Evolutionary conservation across 176 grass and related monocot species (phyloP), one percentile per base, ranked within the genome.

Genomic region (Leersia perrieri): DNA sequence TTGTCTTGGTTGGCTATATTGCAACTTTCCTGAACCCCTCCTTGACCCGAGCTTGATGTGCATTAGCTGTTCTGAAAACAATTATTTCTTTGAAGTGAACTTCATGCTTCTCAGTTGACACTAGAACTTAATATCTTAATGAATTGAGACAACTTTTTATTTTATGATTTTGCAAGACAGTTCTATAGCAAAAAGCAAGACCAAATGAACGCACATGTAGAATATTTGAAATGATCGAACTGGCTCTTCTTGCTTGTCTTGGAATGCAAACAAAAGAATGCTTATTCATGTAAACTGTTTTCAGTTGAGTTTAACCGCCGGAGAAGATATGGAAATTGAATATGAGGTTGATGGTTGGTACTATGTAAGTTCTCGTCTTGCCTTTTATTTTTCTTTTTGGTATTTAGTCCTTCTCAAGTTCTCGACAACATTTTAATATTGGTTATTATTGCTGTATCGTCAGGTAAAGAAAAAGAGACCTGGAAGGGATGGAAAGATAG

Each of bases 391-490:
- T 40, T 72, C 77, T n/a, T 82, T 44, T 15, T 27, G 15, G 66
- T 82, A 33, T 44, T 44, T 68, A 13, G 16, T 60, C 66, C 2
- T 6, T 49, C 61, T 15, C 22, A 31, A 36, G 58, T n/a, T n/a
- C n/a, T n/a, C n/a, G n/a, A n/a, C n/a, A 55, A 45, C 27, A 44
- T 38, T 73, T 77, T 31, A 47, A 81, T 36, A 23, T 74, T 3
- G 18, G 16, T 9, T 23, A 71, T 57, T 36, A 3, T 49, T 78
- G 27, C 60, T 63, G 20, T 85, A 72, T 80, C 15, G 28, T n/a
- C 89, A 99, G 97, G 97, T 99, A 61, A 99, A 99, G 91, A 96
- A 99, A 73, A 99, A 88, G 84, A 92, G 93, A n/a, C 91, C 97
- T 38, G 93, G 97, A 86, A 99, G 97, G 86, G 97, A 99, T 82